Evolutionary conservation across 2,329 filamentous ascomycete genomes (phyloP), one percentile per base, ranked within the genome.

Genomic region (Parascedosporium putredinis): DNA sequence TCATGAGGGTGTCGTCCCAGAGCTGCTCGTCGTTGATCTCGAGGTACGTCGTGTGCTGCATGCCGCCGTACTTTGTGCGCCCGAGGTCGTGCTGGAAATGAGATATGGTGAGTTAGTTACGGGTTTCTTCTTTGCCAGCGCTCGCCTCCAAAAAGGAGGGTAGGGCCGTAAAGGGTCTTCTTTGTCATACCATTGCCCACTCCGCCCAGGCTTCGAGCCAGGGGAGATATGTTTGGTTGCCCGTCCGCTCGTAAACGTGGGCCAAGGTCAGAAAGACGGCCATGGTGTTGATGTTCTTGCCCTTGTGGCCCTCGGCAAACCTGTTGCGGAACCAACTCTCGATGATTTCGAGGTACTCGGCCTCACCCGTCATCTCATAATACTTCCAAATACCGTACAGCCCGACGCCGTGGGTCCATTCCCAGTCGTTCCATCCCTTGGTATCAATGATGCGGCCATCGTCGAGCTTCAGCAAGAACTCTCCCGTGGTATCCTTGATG

Each of bases 271-370:
- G 68, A 63, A 90, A 86, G 0, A 81, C 81, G 10, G 83, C 81
- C 84, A 90, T 88, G 14, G 86, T 89, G 69, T 88, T 89, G 73
- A 88, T 88, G 64, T 90, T 90, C 63, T 90, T 90, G 34, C 84
- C 88, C 3, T 86, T 90, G 57, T 76, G 81, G 18, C 84, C 83
- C 50, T 81, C 80, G 1, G 73, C 74, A 53, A 88, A 82, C 7
- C 86, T 80, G 45, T 74, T 75, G 5, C 70, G 68, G 65, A 88
- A 90, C 86, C 86, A 91, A 51, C 77, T 73, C 59, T 85, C 74
- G 57, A 90, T 88, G 53, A 84, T 81, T 53, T 72, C 64, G 18
- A 88, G 73, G 50, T 78, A 76, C 25, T 69, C 64, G 1, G 70
- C 63, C 25, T 83, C 78, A 44, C 79, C 81, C 0, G 83, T 88